Evolutionary conservation across 441 rosid species (phyloP), one percentile per base, ranked within the genome.

Genomic region (California macrophylla): DNA sequence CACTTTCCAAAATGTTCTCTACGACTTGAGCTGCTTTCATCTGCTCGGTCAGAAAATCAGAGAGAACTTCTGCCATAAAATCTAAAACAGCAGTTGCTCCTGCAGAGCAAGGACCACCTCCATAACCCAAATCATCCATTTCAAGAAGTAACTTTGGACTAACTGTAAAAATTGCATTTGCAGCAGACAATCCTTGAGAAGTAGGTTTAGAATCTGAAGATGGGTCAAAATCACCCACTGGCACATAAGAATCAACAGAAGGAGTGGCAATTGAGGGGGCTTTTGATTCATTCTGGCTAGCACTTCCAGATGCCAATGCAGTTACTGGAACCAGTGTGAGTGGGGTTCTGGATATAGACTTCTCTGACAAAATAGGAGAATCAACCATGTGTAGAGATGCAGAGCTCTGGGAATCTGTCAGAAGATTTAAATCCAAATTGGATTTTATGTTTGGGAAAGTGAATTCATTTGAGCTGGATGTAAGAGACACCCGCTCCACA

Each of bases 21-120:
- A 91, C 77, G 78, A 84, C 73, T 72, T 80, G 93, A 70, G 91
- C 82, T 42, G 96, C 89, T 86, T 83, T 93, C 73, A 88, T 80
- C 83, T 96, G 99, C 86, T 96, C 99, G 66, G 95, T 89, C 84
- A 85, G 40, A 70, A 87, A 78, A 83, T 88, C 98, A 77, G 98
- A 88, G 70, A 93, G 91, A 82, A 88, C 91, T 85, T 93, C 98
- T 20, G 94, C 97, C 84, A 89, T 75, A 77, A 93, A 93, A 84
- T 93, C 98, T 76, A 93, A 79, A 72, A 93, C 80, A 23, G 97
- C 97, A 79, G 92, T 89, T 32, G 97, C 98, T 73, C 93, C 98
- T 30, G 97, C 97, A 77, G 94, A 89, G 83, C 98, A 93, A 66
- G 97, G 96, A 70, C 98, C 98, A 2, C 98, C 97, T 26, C 97